Conservation (phyloP, 2,329 filamentous ascomycete genomes). For the Xylaria sp. region DNA sequence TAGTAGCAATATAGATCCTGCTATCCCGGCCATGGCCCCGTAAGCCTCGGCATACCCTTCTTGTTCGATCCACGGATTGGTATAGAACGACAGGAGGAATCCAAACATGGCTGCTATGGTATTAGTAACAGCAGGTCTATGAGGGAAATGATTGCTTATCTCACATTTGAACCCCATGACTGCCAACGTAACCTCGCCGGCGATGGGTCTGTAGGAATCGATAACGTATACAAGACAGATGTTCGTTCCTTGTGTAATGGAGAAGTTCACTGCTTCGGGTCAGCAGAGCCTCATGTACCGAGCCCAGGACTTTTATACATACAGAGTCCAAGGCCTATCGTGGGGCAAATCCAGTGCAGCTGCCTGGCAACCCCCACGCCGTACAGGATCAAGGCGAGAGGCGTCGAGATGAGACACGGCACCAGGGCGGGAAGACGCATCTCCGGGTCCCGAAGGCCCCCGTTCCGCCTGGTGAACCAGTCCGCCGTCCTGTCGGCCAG, state of each 20-base stretch:
- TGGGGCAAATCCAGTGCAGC: conserved; percentile 59
- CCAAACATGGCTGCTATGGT: conserved; percentile 51
- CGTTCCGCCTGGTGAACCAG: conserved; percentile 53
- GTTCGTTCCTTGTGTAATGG: conserved; percentile 58
- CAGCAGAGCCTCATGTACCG: background rate
- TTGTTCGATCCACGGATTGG: conserved; percentile 58
- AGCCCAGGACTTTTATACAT: conserved; percentile 32
- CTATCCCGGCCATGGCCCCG: conserved; percentile 61
- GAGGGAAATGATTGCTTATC: conserved; percentile 18
- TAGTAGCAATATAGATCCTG: conserved; percentile 48
- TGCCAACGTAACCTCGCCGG: conserved; percentile 57
- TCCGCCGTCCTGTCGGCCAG: conserved; percentile 52
- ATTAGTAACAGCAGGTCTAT: conserved; percentile 1
- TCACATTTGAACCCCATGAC: conserved; percentile 58
- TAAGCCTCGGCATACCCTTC: conserved; percentile 55
- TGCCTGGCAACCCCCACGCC: conserved; percentile 51
- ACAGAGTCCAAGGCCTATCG: conserved; percentile 56
- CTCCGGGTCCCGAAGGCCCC: conserved; percentile 60
- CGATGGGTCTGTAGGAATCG: conserved; percentile 59
- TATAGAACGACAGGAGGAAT: conserved; percentile 63
- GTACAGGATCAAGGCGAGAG: conserved; percentile 48
- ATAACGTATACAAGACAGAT: conserved; percentile 60
- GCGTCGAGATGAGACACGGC: conserved; percentile 54
- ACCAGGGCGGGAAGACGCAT: conserved; percentile 60
- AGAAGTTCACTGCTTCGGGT: conserved; percentile 51